A percentile compares a stretch with the other conserved stretches of the same genome.
Evolutionary conservation across 169 alveolate genomes (phyloP).

Genomic region (Cryptosporidium bovis): DNA sequence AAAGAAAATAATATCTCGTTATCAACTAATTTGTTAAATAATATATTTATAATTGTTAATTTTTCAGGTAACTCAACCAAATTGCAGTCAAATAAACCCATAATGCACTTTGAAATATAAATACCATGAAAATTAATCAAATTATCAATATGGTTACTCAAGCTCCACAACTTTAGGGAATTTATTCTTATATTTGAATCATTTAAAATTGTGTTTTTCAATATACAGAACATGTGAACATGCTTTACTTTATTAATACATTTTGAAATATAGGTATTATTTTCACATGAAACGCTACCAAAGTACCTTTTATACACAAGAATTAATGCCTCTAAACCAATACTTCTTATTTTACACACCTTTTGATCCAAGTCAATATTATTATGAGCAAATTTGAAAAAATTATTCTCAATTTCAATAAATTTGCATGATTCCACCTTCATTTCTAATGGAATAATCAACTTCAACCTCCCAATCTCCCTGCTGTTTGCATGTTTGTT

Average conservation of each 20-base stretch:
- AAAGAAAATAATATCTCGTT: background rate
- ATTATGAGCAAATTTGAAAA: slow-evolving; percentile 14
- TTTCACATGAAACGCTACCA: background rate
- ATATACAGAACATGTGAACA: slow-evolving; percentile 37
- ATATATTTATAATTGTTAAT: background rate
- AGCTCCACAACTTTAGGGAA: slow-evolving; percentile 38
- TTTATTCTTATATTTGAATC: slow-evolving; percentile 1
- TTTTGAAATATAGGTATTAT: background rate
- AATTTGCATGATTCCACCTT: slow-evolving; percentile 23
- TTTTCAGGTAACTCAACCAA: slow-evolving; percentile 33
- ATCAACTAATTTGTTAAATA: background rate
- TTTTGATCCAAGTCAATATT: slow-evolving; percentile 37
- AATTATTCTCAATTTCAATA: slow-evolving; percentile 42
- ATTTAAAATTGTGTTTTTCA: slow-evolving; percentile 25
- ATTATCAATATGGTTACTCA: background rate
- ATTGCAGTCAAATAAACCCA: slow-evolving; percentile 16
- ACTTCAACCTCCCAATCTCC: background rate
- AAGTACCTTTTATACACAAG: background rate
- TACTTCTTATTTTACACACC: slow-evolving; percentile 9
- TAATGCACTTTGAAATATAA: slow-evolving; percentile 42
- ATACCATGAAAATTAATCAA: slow-evolving; percentile 37
- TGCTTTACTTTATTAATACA: background rate
- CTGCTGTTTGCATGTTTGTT: slow-evolving; percentile 10
- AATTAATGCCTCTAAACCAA: slow-evolving; percentile 7
- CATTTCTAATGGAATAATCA: slow-evolving; percentile 17